Percentiles rank a stretch among this genome's conserved stretches.
Evolutionary conservation across 371 early-diverging fungal species (phyloP).

Genomic region (Blakeslea trispora): DNA sequence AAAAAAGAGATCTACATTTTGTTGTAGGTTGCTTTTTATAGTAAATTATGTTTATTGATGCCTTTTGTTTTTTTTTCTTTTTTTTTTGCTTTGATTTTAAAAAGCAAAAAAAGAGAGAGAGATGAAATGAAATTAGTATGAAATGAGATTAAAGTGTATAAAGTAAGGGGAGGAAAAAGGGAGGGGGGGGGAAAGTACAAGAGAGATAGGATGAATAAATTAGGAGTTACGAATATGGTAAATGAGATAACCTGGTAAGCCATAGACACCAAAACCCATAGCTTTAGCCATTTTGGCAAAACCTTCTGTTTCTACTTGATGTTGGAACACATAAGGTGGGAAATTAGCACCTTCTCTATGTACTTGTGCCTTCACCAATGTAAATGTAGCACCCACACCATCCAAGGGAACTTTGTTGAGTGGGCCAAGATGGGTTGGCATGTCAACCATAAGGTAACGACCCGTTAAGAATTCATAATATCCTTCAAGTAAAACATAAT

Average conservation of each 20-base stretch:
- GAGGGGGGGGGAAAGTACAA: too few species aligned
- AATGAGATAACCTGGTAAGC: constrained; percentile 49
- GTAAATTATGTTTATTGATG: too few species aligned
- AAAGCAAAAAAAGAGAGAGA: too few species aligned
- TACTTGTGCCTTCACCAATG: constrained; percentile 64
- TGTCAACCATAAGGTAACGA: constrained; percentile 50
- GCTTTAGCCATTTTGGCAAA: constrained; percentile 75
- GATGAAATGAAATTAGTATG: too few species aligned
- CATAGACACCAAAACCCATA: constrained; percentile 51
- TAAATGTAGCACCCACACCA: constrained; percentile 49
- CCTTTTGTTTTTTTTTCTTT: too few species aligned
- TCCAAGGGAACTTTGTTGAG: constrained; percentile 37
- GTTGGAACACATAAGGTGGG: constrained; percentile 63
- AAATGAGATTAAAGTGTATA: too few species aligned
- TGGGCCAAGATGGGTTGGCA: constrained; percentile 41
- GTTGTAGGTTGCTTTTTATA: too few species aligned
- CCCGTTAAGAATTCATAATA: constrained; percentile 47
- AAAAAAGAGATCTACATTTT: too few species aligned
- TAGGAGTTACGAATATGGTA: constrained; percentile 37
- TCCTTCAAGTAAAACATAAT: constrained; percentile 48
- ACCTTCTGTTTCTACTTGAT: constrained; percentile 79
- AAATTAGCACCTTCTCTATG: constrained; percentile 71
- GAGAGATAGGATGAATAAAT: neutral
- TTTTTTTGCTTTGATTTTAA: too few species aligned
- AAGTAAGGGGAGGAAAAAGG: too few species aligned